phyloP scores from a whole-genome alignment of 352 stramenopile genomes.

The Hyaloperonospora brassicae region DNA sequence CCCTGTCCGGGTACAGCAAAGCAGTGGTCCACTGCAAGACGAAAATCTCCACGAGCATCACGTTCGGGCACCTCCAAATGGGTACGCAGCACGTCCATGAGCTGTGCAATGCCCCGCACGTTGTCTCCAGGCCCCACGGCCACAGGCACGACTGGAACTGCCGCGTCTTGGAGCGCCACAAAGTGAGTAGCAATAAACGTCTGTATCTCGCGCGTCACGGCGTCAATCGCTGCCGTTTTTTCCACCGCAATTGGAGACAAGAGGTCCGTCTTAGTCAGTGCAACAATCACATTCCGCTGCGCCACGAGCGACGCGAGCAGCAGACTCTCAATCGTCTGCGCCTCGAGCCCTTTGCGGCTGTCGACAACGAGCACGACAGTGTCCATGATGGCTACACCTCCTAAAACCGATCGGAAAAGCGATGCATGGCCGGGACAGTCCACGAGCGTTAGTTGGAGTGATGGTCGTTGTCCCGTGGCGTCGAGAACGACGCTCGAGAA shows the following conservation, averaged over 20 bases:
- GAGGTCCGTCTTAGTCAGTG: conserved; percentile 97
- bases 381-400: conserved; percentile 98
- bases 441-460: conserved; percentile 95
- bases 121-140: conserved; percentile 32
- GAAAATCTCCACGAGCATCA: conserved; percentile 62
- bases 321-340: conserved; percentile 97
- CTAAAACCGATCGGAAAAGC: conserved; percentile 99
- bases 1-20: conserved; percentile 96
- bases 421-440: conserved; percentile 96
- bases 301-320: conserved; percentile 91
- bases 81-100: conserved; percentile 39
- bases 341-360: conserved; percentile 95
- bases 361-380: conserved; percentile 96
- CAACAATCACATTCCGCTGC: conserved; percentile 86
- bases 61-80: conserved; percentile 37
- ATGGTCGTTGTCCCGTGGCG: conserved; percentile 13
- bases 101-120: conserved; percentile 39
- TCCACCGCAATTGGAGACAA: conserved; percentile 36
- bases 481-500: conserved; percentile 94
- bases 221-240: conserved; percentile 37
- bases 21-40: conserved; percentile 96
- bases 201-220: conserved; percentile 65
- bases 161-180: conserved; percentile 2
- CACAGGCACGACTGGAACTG: conserved; percentile 79
- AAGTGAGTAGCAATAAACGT: conserved; percentile 25